Evolutionary conservation across 2,329 filamentous ascomycete species (phyloP).

Genomic region (Lachnellula cervina): DNA sequence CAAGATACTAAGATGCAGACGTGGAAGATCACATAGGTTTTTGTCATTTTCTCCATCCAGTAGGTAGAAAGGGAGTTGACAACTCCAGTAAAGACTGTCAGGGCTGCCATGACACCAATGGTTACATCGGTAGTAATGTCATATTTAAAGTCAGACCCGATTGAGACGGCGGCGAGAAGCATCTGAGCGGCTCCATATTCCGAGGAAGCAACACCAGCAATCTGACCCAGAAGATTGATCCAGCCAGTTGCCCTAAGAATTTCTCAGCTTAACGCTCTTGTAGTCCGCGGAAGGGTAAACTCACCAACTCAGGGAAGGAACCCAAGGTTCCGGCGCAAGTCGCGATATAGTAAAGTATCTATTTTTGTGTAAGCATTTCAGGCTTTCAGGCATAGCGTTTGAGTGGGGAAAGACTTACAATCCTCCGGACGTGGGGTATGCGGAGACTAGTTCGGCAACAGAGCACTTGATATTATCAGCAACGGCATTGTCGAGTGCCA

Average conservation of each 20-base stretch:
- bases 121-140: slow-evolving; percentile 42
- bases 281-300: background rate
- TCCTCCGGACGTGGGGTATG: slow-evolving; percentile 53
- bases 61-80: slow-evolving; percentile 53
- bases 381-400: background rate
- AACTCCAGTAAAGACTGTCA: slow-evolving; percentile 46
- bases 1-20: slow-evolving; percentile 47
- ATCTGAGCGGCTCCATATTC: slow-evolving; percentile 54
- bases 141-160: slow-evolving; percentile 44
- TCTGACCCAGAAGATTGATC: slow-evolving; percentile 48
- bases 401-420: slow-evolving; percentile 23
- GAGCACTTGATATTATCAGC: slow-evolving; percentile 32
- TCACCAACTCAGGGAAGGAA: slow-evolving; percentile 45
- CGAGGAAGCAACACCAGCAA: slow-evolving; percentile 47
- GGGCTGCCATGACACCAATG: slow-evolving; percentile 50
- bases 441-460: slow-evolving; percentile 52
- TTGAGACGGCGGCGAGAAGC: slow-evolving; percentile 50
- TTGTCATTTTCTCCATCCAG: slow-evolving; percentile 55
- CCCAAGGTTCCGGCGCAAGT: slow-evolving; percentile 43
- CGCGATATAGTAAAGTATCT: slow-evolving; percentile 53
- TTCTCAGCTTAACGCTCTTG: background rate
- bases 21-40: slow-evolving; percentile 54
- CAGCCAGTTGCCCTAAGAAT: slow-evolving; percentile 36
- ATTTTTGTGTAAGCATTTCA: slow-evolving; percentile 10
- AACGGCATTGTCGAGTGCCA: background rate